phyloP scores from a whole-genome alignment of 768 basidiomycete genomes.

The Nevesoporus exiguus region DNA sequence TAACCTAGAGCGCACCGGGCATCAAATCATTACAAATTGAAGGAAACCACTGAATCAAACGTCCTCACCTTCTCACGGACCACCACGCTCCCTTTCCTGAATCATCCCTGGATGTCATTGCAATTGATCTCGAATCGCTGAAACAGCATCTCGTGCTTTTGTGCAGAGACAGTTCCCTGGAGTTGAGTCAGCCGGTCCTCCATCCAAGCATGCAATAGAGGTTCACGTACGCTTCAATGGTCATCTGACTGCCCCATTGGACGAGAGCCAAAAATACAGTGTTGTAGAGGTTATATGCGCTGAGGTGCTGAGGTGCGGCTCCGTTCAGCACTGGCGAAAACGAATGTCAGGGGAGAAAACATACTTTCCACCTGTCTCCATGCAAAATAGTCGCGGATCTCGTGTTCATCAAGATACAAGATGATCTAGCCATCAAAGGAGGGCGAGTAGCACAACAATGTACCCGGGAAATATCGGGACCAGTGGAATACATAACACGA shows the following conservation, averaged over 20 bases:
- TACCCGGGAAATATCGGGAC: slow-evolving; percentile 73
- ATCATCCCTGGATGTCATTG: slow-evolving; percentile 66
- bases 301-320: slow-evolving; percentile 34
- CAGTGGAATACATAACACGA: slow-evolving; percentile 88
- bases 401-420: slow-evolving; percentile 67
- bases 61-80: slow-evolving; percentile 57
- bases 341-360: slow-evolving; percentile 29
- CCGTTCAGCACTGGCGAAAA: slow-evolving; percentile 6
- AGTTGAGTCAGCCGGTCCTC: slow-evolving; percentile 10
- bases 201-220: slow-evolving; percentile 32
- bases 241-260: slow-evolving; percentile 72
- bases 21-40: neutral
- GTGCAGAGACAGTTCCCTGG: slow-evolving; percentile 84
- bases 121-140: slow-evolving; percentile 84
- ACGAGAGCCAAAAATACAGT: slow-evolving; percentile 94
- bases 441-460: slow-evolving; percentile 74
- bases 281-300: slow-evolving; percentile 96
- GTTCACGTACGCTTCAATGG: slow-evolving; percentile 76
- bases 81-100: slow-evolving; percentile 81
- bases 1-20: neutral
- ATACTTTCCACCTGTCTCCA: slow-evolving; percentile 97
- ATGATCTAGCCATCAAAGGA: slow-evolving; percentile 91
- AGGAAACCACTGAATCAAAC: neutral
- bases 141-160: slow-evolving; percentile 92
- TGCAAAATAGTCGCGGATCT: slow-evolving; percentile 87